Percentiles rank a stretch among this genome's conserved stretches.
Conservation (phyloP, 495 filamentous ascomycete species). For the Lindgomyces ingoldianus region DNA sequence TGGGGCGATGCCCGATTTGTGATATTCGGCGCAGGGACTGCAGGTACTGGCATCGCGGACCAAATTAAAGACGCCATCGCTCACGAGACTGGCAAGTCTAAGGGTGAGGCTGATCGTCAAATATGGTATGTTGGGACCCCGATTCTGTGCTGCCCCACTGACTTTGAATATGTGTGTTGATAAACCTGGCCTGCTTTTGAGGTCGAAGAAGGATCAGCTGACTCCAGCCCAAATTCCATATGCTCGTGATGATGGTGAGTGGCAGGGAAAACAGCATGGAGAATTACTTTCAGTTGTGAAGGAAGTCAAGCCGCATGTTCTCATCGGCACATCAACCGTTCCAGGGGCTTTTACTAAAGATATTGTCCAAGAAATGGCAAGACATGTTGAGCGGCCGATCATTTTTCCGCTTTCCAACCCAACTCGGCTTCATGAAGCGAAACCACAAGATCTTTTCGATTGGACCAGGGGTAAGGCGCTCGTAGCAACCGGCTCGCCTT, state of each 20-base stretch:
- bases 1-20: slow-evolving; percentile 69
- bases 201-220: slow-evolving; percentile 60
- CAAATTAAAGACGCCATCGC: slow-evolving; percentile 79
- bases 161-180: slow-evolving; percentile 69
- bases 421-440: slow-evolving; percentile 79
- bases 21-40: slow-evolving; percentile 80
- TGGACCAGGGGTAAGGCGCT: slow-evolving; percentile 80
- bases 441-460: slow-evolving; percentile 70
- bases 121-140: slow-evolving; percentile 62
- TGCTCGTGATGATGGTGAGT: slow-evolving; percentile 66
- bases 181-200: slow-evolving; percentile 73
- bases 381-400: slow-evolving; percentile 72
- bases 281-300: slow-evolving; percentile 68
- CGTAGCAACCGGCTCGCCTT: slow-evolving; percentile 85
- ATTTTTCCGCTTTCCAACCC: slow-evolving; percentile 87
- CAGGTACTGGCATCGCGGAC: slow-evolving; percentile 83
- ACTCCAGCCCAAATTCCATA: slow-evolving; percentile 67
- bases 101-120: slow-evolving; percentile 74
- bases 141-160: background rate
- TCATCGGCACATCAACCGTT: slow-evolving; percentile 82
- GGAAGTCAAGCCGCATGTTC: slow-evolving; percentile 73
- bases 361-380: slow-evolving; percentile 75
- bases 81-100: slow-evolving; percentile 63
- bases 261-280: slow-evolving; percentile 55
- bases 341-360: slow-evolving; percentile 78